Evolutionary conservation across 805 yeast species (phyloP), one percentile per base, ranked within the genome.

Genomic region (Candida hungchunana): DNA sequence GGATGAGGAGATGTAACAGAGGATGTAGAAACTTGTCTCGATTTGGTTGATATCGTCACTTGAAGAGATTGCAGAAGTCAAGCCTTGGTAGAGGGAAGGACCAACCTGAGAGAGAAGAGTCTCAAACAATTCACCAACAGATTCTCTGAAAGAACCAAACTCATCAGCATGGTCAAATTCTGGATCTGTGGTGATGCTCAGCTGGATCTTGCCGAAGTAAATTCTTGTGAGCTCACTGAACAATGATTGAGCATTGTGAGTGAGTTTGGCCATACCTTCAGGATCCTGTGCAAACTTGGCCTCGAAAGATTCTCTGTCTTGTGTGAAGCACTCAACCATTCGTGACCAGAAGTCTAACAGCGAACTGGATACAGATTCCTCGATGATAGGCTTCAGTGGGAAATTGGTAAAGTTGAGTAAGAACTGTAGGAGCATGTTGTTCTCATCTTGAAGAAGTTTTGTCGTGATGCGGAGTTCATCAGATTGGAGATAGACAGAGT

Each of bases 111-210:
- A 74, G 63, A 81, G 85, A 2, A 81, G 59, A 0, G 76, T 66
- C 36, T 87, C 93, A 44, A 85, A 74, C 25, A 89, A 66, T 47
- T 93, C 97, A 1, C 81, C 73, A 8, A 82, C 81, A 42, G 82
- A 90, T 21, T 75, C 62, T 47, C 97, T 70, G 57, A 77, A 90
- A 18, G 76, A 69, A 16, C 60, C 59, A 50, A 88, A 85, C 45
- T 82, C 94, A 13, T 47, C 50, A 2, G 56, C 55, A 1, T 57
- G 59, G 5, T 56, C 52, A 24, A 64, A 66, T 7, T 59, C 42
- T 5, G 59, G 48, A 13, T 64, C 59, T 14, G 63, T 65, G 17
- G 71, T 53, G 32, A 58, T 48, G n/a, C 40, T 16, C 8, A 73
- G 52, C 31, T 74, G 80, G 4, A 77, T 66, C 47, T 87, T 86